These are phyloP conservation scores for Bacterosira constricta DNA, from an alignment of 108 stramenopile genomes.

Conservation along the genomic window DNA sequence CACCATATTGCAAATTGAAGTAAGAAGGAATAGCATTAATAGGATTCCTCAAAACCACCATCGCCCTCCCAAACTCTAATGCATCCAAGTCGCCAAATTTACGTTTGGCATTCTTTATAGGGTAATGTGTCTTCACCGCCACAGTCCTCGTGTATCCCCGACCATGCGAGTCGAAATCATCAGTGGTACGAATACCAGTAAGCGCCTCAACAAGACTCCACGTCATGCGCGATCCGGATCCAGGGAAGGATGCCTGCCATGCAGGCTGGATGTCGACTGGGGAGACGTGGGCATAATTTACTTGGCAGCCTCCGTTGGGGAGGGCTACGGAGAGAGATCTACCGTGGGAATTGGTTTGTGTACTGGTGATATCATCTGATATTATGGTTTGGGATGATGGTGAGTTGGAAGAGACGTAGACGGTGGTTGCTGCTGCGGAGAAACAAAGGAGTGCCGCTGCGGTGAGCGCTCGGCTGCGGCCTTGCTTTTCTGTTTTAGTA, in stretches of 20 bases:
- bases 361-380: background rate
- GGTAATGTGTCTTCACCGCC: slow-evolving; percentile 51
- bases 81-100: slow-evolving; percentile 8
- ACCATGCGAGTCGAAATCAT: slow-evolving; percentile 38
- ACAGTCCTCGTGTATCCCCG: slow-evolving; percentile 7
- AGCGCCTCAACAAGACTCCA: slow-evolving; percentile 25
- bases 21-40: slow-evolving; percentile 42
- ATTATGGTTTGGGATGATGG: background rate
- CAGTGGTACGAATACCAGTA: slow-evolving; percentile 29
- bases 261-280: background rate
- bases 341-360: background rate
- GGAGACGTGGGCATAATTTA: slow-evolving; percentile 7
- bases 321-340: background rate
- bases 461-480: too few species aligned
- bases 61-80: slow-evolving; percentile 19
- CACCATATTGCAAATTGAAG: slow-evolving; percentile 38
- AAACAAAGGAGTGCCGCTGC: too few species aligned
- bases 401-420: background rate
- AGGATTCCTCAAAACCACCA: slow-evolving; percentile 45
- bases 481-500: too few species aligned
- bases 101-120: slow-evolving; percentile 1
- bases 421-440: too few species aligned
- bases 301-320: background rate
- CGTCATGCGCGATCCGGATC: slow-evolving; percentile 42
- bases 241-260: slow-evolving; percentile 50